Evolutionary conservation across 768 basidiomycete species (phyloP).

Genomic region (Rickenella mellea): DNA sequence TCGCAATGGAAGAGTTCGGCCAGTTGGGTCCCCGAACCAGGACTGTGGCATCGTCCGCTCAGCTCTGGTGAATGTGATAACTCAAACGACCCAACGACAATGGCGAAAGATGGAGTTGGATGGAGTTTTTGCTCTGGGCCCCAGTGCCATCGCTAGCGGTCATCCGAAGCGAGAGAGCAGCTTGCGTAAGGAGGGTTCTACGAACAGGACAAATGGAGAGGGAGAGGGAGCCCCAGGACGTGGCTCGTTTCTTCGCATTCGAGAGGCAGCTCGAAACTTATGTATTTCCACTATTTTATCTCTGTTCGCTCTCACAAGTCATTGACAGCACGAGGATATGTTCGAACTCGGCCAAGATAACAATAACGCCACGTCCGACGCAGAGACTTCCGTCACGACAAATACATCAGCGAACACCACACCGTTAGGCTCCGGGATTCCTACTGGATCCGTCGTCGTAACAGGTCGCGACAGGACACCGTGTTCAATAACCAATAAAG

Average conservation of each 20-base stretch:
- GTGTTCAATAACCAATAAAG: conserved; percentile 59
- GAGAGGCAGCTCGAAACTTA: conserved; percentile 32
- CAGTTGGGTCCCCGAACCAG: too few relatives aligned
- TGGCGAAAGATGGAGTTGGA: too few relatives aligned
- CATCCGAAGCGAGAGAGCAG: conserved; percentile 63
- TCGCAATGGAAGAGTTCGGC: too few relatives aligned
- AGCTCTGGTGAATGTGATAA: too few relatives aligned
- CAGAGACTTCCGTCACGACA: conserved; percentile 52
- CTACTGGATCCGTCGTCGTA: conserved; percentile 49
- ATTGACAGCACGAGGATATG: conserved; percentile 25
- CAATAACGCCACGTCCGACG: conserved; percentile 26
- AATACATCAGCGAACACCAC: conserved; percentile 54
- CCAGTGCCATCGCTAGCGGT: conserved; percentile 68
- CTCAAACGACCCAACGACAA: too few relatives aligned
- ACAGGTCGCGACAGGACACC: conserved; percentile 59
- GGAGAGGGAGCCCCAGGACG: conserved; percentile 48
- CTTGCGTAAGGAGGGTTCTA: conserved; percentile 48
- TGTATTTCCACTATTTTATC: conserved; percentile 1
- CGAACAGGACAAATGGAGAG: too few relatives aligned
- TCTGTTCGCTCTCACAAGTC: not conserved
- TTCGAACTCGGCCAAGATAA: conserved; percentile 11
- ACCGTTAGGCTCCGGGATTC: conserved; percentile 48
- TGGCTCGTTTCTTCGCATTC: conserved; percentile 39
- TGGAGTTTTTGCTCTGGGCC: too few relatives aligned
- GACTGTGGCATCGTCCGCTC: too few relatives aligned